Conservation (phyloP, 306 rosid genomes). For the Begonia fuchsioides region DNA sequence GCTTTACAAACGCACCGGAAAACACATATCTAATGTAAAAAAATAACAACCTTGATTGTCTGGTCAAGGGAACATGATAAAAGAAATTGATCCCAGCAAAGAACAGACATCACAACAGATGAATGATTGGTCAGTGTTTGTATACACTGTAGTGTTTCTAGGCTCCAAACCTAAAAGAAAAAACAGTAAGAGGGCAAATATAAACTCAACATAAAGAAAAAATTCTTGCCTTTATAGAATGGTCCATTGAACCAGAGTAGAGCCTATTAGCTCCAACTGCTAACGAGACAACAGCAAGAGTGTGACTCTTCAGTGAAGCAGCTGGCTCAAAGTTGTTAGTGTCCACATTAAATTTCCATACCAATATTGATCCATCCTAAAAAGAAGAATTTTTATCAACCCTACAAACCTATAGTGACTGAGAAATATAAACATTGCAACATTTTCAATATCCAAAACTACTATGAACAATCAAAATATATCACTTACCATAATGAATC, state of each 20-base stretch:
- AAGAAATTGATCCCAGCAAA: constrained; percentile 95
- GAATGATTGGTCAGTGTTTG: constrained; percentile 81
- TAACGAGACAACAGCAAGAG: constrained; percentile 73
- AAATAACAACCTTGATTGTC: constrained; percentile 58
- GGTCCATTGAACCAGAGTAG: constrained; percentile 95
- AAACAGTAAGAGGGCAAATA: constrained; percentile 8
- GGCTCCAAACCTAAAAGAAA: constrained; percentile 72
- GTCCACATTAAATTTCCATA: constrained; percentile 71
- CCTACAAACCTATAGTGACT: too few species aligned
- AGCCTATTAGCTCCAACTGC: constrained; percentile 93
- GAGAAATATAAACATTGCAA: too few species aligned
- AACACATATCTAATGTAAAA: constrained; percentile 2
- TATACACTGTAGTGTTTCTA: constrained; percentile 79
- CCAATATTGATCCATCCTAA: constrained; percentile 83
- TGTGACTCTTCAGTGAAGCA: constrained; percentile 67
- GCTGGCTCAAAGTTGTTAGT: constrained; percentile 76
- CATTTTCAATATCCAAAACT: too few species aligned
- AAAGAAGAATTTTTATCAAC: neutral
- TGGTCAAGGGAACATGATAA: constrained; percentile 79
- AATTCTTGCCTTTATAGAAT: constrained; percentile 55
- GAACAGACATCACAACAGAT: constrained; percentile 92
- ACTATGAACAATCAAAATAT: too few species aligned
- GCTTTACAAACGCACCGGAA: neutral
- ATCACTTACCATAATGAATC: too few species aligned
- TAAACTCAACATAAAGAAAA: constrained; percentile 1